Percentiles rank a stretch among this genome's conserved stretches.
Evolutionary conservation across 306 rosid genomes (phyloP).

Genomic region (Malus sylvestris): DNA sequence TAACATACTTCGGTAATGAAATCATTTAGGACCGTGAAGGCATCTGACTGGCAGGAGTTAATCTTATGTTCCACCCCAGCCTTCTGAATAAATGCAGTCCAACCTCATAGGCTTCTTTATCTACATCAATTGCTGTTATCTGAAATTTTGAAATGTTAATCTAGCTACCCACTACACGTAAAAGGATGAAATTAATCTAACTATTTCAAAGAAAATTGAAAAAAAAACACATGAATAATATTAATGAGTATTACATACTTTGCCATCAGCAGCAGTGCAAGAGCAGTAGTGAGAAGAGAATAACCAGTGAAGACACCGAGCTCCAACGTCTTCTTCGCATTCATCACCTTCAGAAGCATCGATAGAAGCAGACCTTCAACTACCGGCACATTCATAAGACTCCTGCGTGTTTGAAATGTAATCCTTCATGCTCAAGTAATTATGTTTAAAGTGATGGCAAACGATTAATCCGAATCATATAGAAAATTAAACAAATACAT

Average conservation of each 20-base stretch:
- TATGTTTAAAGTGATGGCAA: no score
- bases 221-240: no score
- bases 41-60: constrained; percentile 34
- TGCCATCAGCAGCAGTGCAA: constrained; percentile 41
- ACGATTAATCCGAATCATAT: not conserved
- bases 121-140: constrained; percentile 36
- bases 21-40: constrained; percentile 23
- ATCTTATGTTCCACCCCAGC: constrained; percentile 59
- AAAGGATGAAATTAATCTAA: not conserved
- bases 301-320: constrained; percentile 62
- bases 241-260: constrained; percentile 10
- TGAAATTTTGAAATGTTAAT: not conserved
- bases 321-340: constrained; percentile 54
- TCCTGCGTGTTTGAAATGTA: constrained; percentile 18
- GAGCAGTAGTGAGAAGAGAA: constrained; percentile 61
- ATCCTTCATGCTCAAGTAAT: not conserved
- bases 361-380: constrained; percentile 49
- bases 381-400: constrained; percentile 30
- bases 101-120: constrained; percentile 35
- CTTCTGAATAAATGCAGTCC: constrained; percentile 41
- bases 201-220: not conserved
- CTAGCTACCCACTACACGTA: no score
- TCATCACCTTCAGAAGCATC: constrained; percentile 22
- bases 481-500: not conserved
- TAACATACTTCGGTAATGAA: constrained; percentile 31